These are phyloP conservation scores for Conticribra weissflogii DNA, from an alignment of 108 stramenopile species.

Conservation along the genomic window DNA sequence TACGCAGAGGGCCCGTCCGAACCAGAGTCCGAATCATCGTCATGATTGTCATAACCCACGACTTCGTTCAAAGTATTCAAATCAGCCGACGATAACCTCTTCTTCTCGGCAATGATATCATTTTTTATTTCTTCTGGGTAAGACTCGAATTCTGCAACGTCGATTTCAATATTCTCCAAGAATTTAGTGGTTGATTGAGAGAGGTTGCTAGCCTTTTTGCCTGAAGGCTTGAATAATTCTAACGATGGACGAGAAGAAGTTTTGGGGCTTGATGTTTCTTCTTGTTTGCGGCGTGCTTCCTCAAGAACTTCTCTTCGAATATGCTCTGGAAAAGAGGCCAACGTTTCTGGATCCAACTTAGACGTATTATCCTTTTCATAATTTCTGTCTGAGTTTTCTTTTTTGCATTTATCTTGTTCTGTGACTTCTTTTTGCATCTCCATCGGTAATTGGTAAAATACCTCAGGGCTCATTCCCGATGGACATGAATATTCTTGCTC, in stretches of 20 bases:
- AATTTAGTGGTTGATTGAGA: constrained; percentile 18
- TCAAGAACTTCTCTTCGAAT: constrained; percentile 33
- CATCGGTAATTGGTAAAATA: constrained; percentile 32
- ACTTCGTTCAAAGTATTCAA: background rate
- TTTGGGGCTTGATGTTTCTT: background rate
- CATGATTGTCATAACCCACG: background rate
- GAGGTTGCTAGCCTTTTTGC: background rate
- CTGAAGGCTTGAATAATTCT: background rate
- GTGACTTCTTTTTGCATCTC: constrained; percentile 40
- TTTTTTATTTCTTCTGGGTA: constrained; percentile 27
- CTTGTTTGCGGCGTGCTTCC: constrained; percentile 7
- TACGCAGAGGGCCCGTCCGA: constrained; percentile 9
- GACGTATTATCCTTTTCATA: background rate
- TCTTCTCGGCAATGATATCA: constrained; percentile 35
- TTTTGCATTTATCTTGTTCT: background rate
- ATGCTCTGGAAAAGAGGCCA: constrained; percentile 38
- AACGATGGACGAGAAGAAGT: background rate
- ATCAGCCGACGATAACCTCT: background rate
- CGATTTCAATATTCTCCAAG: constrained; percentile 20
- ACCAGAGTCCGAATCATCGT: background rate
- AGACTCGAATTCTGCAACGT: constrained; percentile 18
- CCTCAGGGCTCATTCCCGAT: constrained; percentile 35
- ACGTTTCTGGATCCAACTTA: constrained; percentile 32
- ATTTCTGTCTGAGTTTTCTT: background rate
- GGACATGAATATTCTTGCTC: constrained; percentile 19